Evolutionary conservation across 352 stramenopile species (phyloP), one percentile per base, ranked within the genome.

Genomic region (Aphanomyces euteiches): DNA sequence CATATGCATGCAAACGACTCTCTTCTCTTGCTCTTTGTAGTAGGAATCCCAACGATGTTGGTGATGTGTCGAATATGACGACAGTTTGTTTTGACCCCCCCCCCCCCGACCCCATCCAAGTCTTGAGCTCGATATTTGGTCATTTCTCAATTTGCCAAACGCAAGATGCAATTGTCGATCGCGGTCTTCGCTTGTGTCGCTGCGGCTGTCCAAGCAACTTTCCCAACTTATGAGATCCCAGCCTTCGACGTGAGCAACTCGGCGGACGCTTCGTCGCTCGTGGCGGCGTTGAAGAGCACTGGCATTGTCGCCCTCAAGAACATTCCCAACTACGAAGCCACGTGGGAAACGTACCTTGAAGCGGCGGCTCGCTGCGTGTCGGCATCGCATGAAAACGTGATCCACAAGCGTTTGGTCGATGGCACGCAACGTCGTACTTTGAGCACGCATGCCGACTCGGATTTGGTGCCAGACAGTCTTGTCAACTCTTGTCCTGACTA

Each of bases 371-470:
- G 58, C 10, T 92, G 85, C 17, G 79, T 73, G 21, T 38, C 28
- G 17, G 60, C 73, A 15, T 61, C 72, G 43, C 69, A 78, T 60
- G 36, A 43, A 21, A 41, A 40, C 47, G 48, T 67, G 13, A 72
- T 69, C 13, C 47, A 47, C 72, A 90, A 89, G 76, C 82, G 64
- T 47, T 74, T 92, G 38, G 69, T 75, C 7, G 85, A 90, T 61
- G 83, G 83, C 69, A 90, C 83, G 8, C 74, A 82, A 47, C 83
- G 83, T 28, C 89, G 84, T 73, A 92, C 85, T 28, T 88, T 92
- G 76, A 87, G 82, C 69, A 83, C 80, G 38, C 67, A 72, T 21
- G 80, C 80, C 13, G 82, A 48, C 57, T 48, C n/a, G 0, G 54
- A 61, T 37, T 37, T 61, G 13, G 47, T 70, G n/a, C 64, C 64